Base-by-base conservation (phyloP, 306 rosid genomes). In the Cotoneaster glaucophyllus region DNA sequence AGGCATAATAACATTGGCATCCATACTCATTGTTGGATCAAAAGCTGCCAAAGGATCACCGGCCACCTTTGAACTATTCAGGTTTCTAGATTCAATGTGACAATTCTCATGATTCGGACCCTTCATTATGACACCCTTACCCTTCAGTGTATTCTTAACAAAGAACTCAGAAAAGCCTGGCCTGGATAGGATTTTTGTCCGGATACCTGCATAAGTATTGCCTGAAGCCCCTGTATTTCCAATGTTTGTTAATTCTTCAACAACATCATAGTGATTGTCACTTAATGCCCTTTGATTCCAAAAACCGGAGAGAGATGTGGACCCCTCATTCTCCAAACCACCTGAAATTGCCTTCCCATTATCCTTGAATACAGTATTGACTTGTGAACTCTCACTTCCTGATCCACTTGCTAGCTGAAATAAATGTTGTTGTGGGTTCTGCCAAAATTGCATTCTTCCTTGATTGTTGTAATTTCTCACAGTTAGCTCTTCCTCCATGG, bases 141-240 rank as follows among this genome's bases (percentile, higher is more conserved):
- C 94, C 85, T 86, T 88, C 84, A 94, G 74, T 8, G 97, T 86
- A 80, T 64, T 86, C 78, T 94, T 94, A 41, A 90, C 86, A 81
- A 90, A 90, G 84, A 78, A 88, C 79, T 94, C 95, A 50, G 97
- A 87, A 82, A 90, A 93, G n/a, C 97, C 94, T 11, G 97, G 87
- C 82, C 89, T 90, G 41, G 97, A 91, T 78, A 91, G 74, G 19
- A 91, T 89, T 85, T 92, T 94, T 54, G 97, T 94, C 82, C 92
- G 88, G 54, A 88, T 81, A 59, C 88, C 87, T 70, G 87, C 86
- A 48, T 50, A 88, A 76, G 78, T 41, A 78, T 82, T 83, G 22
- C 84, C 78, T 4, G 69, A 73, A 66, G 48, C 83, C 79, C 80
- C 90, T 85, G 81, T 85, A 70, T 78, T 87, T 74, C 83, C 89